A percentile compares a stretch with the other conserved stretches of the same genome.
Evolutionary conservation across 2,329 filamentous ascomycete species (phyloP).

Genomic region (Phyllosticta paracitricarpa): DNA sequence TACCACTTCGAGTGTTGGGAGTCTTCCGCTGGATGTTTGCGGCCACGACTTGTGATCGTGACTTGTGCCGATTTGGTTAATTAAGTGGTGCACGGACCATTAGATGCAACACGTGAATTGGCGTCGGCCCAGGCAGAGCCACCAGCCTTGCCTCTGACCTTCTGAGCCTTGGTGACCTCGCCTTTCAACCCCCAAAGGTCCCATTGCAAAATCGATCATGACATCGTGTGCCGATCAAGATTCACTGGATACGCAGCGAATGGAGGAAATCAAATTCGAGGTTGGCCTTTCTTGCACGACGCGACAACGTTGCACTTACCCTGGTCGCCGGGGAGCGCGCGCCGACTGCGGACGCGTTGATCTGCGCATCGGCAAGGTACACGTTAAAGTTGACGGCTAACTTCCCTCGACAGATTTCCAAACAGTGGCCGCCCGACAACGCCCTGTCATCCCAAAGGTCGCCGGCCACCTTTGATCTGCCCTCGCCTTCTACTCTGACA

Average conservation of each 20-base stretch:
- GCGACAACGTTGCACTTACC: background rate
- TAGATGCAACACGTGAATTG: too few species aligned
- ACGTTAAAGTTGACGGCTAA: background rate
- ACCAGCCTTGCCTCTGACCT: background rate
- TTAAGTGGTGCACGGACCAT: too few species aligned
- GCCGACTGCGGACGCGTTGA: background rate
- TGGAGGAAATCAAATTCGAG: constrained; percentile 6
- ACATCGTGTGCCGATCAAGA: background rate
- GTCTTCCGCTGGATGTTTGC: too few species aligned
- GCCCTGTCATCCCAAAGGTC: background rate
- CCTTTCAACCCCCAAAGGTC: background rate
- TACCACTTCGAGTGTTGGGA: too few species aligned
- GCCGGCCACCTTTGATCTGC: too few species aligned
- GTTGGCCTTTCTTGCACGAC: background rate
- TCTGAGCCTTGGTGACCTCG: background rate
- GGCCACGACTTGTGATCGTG: too few species aligned
- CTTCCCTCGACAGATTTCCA: background rate
- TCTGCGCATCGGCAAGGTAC: background rate
- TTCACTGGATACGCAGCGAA: constrained; percentile 4
- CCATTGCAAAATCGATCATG: background rate
- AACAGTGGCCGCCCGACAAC: background rate
- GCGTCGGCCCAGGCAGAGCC: too few species aligned
- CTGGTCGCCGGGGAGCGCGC: background rate
- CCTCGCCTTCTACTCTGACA: background rate
- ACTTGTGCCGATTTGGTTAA: too few species aligned